Evolutionary conservation across 768 basidiomycete species (phyloP), one percentile per base, ranked within the genome.

Genomic region (Exsudoporus frostii): DNA sequence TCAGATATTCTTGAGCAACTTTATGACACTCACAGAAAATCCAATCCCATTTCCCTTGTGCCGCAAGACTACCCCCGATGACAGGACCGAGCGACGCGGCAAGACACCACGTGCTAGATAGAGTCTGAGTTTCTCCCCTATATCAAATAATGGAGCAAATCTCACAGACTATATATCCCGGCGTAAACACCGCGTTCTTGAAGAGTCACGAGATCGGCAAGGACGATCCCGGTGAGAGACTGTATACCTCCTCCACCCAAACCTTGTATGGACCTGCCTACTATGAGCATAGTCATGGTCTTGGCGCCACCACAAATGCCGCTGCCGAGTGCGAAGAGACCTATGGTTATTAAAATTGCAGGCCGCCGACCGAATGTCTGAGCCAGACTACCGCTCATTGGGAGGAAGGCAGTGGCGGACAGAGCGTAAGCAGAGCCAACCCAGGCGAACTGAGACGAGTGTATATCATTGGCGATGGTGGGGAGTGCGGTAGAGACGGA

Each of bases 131-230:
- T 22, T 9, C 13, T 7, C 24, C 14, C 1, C 27, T 4, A 1
- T 0, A 14, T 13, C 15, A 5, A 20, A 38, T 17, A 13, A 24
- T 45, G 15, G 17, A 44, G 20, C 13, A 49, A 1, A 7, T 27
- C 71, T 50, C 32, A 71, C 72, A 76, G 50, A 19, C 65, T 74
- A 19, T 76, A 64, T 17, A 79, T 45, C 8, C 71, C 74, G 4
- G 63, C 57, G 52, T 71, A 76, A 1, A 55, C 33, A 3, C 80
- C 80, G 8, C 80, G 71, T 42, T 79, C 76, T 13, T 63, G 40
- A 7, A 82, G 66, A 2, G 77, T 69, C 11, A 81, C 75, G 4
- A 82, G 60, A 53, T 82, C 80, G n/a, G 71, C 64, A 4, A 79
- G 48, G 38, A 81, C 65, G 38, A 81, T 79, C 10, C 73, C 71